Percentiles rank a stretch among this genome's conserved stretches.
Conservation (phyloP, 2,329 filamentous ascomycete genomes). For the Colletotrichum melonis region DNA sequence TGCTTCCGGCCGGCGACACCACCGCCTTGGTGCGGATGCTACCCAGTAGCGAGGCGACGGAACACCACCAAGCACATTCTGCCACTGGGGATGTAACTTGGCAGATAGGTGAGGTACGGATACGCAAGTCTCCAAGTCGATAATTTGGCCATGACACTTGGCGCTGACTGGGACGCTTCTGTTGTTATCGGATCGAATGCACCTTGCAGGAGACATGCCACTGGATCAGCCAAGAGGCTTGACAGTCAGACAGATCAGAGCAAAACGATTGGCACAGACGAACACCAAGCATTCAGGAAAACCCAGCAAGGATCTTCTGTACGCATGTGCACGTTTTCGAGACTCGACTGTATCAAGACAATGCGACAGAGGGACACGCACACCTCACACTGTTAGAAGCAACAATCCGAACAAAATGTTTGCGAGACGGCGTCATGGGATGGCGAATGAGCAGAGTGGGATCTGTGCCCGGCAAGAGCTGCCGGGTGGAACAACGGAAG, state of each 20-base stretch:
- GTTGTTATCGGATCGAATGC: conserved; percentile 1
- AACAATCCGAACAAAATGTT: background rate
- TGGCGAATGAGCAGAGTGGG: conserved; percentile 10
- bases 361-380: background rate
- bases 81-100: background rate
- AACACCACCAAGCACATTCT: background rate
- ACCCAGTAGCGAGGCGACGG: conserved; percentile 16
- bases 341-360: background rate
- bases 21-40: conserved; percentile 2
- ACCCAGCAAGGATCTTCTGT: background rate
- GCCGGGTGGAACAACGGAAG: conserved; percentile 7
- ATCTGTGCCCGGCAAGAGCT: conserved; percentile 22
- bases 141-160: background rate
- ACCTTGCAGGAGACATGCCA: conserved; percentile 8
- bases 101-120: background rate
- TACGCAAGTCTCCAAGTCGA: background rate
- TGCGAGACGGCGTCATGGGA: background rate
- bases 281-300: background rate
- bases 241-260: background rate
- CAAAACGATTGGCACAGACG: conserved; percentile 17
- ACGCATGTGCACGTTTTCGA: background rate
- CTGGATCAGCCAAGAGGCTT: background rate
- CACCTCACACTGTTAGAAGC: no score
- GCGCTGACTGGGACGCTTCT: background rate
- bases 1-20: conserved; percentile 4